Percentiles rank a stretch among this genome's conserved stretches.
phyloP scores from a whole-genome alignment of 2,329 filamentous ascomycete genomes.

The Pyrenophora teres region DNA sequence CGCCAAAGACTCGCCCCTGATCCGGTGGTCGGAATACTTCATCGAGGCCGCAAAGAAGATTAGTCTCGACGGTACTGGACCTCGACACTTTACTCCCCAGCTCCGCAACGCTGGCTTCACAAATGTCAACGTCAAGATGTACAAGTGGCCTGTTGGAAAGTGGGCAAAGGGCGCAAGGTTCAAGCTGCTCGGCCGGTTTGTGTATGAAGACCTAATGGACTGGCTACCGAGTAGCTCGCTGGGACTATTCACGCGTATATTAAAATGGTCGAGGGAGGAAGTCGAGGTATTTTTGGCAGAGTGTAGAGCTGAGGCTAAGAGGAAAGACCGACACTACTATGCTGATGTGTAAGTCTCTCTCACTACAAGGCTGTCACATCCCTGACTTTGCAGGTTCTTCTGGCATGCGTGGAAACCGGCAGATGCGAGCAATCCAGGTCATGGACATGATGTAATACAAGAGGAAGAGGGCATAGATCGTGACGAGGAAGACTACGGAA shows the following conservation, averaged over 20 bases:
- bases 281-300: conserved; percentile 36
- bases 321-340: conserved; percentile 35
- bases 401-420: conserved; percentile 33
- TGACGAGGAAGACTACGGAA: conserved; percentile 23
- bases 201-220: conserved; percentile 34
- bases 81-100: conserved; percentile 44
- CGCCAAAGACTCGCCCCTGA: conserved; percentile 26
- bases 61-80: conserved; percentile 49
- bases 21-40: conserved; percentile 36
- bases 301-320: conserved; percentile 33
- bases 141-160: conserved; percentile 41
- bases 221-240: conserved; percentile 33
- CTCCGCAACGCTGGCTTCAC: conserved; percentile 34
- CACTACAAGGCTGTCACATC: accelerated
- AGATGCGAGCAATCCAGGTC: not conserved
- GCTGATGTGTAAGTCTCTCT: conserved; percentile 27
- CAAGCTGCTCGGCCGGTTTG: conserved; percentile 35
- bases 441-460: conserved; percentile 16
- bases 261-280: conserved; percentile 35
- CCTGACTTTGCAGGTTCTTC: conserved; percentile 25
- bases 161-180: conserved; percentile 40
- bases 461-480: conserved; percentile 32
- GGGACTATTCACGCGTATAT: conserved; percentile 35
- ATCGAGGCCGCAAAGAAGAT: conserved; percentile 29
- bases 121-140: conserved; percentile 31